Base-by-base conservation (phyloP, 495 filamentous ascomycete genomes). In the Tuber indicum region DNA sequence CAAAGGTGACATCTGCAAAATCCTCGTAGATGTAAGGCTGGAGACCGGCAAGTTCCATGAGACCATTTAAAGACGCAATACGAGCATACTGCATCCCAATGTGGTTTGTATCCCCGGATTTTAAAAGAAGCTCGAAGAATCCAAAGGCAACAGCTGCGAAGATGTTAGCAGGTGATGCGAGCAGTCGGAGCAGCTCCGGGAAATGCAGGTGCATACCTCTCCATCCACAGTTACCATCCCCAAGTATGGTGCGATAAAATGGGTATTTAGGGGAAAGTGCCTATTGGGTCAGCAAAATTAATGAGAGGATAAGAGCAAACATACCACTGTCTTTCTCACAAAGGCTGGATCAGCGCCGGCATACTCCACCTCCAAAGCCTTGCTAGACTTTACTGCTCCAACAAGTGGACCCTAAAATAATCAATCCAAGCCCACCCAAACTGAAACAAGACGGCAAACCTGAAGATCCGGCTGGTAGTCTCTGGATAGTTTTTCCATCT, bases 171-270 rank as follows among this genome's bases (percentile, higher is more conserved):
- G 44, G 45, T 62, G 32, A 70, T 71, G 75, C 7, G 69, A 72
- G 69, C 26, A 23, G 41, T 71, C 58, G 52, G 52, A 62, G 52
- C n/a, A 16, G 74, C 62, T 43, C 36, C 52, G 42, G 81, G 23
- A 75, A 77, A 69, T 79, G 84, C 70, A 75, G 74, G 41, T n/a
- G 86, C 84, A 84, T 89, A 97, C 95, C 96, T 91, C 96, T 89
- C 95, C 96, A 99, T 79, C 96, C 96, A 86, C 96, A 99, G 83
- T 96, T 94, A 52, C 96, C 96, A 86, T 99, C 96, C 36, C 96
- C 94, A 84, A 91, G 91, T 85, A 97, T 91, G 6, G 91, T 91
- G 66, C 96, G 92, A 81, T 93, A 96, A 81, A 94, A 90, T 23
- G 93, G 92, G 83, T 96, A 97, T 78, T 92, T 94, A 75, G 91